Evolutionary conservation across 1,284 basidiomycete species (phyloP).

Genomic region (Golubevia sp.): DNA sequence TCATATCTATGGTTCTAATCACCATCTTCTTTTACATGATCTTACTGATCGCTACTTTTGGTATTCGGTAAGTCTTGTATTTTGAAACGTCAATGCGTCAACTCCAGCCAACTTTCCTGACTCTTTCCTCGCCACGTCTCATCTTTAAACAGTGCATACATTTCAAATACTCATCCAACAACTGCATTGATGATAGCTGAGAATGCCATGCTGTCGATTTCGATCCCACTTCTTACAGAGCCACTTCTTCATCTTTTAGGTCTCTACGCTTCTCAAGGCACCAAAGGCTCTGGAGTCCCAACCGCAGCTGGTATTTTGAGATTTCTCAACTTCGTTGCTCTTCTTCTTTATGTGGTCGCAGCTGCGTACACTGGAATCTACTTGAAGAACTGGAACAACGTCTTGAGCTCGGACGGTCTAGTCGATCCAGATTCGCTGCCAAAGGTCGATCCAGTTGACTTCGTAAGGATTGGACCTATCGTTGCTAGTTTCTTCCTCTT

Average conservation of each 20-base stretch:
- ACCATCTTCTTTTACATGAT: constrained; percentile 27
- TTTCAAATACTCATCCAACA: constrained; percentile 18
- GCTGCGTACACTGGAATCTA: constrained; percentile 25
- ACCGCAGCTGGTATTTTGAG: constrained; percentile 19
- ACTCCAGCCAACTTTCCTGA: too few species aligned
- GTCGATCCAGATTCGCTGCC: constrained; percentile 22
- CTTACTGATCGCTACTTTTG: constrained; percentile 25
- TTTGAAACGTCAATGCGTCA: too few species aligned
- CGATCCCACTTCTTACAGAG: constrained; percentile 29
- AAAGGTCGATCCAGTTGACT: constrained; percentile 14
- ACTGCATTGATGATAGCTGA: constrained; percentile 30
- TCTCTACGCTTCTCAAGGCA: constrained; percentile 24
- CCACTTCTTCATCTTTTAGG: constrained; percentile 26
- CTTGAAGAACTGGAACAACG: constrained; percentile 23
- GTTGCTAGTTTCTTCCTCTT: constrained; percentile 20
- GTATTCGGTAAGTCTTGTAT: constrained; percentile 13
- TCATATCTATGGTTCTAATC: constrained; percentile 31
- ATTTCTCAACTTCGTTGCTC: constrained; percentile 33
- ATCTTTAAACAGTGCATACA: constrained; percentile 7
- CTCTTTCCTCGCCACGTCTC: too few species aligned
- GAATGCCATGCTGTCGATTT: constrained; percentile 21
- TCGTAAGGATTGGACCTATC: constrained; percentile 26
- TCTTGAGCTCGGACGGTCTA: constrained; percentile 10
- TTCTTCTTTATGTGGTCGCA: constrained; percentile 28
- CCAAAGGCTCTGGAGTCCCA: constrained; percentile 21